Evolutionary conservation across 192 early-diverging fungal species (phyloP).

Genomic region (Entomortierella parvispora): DNA sequence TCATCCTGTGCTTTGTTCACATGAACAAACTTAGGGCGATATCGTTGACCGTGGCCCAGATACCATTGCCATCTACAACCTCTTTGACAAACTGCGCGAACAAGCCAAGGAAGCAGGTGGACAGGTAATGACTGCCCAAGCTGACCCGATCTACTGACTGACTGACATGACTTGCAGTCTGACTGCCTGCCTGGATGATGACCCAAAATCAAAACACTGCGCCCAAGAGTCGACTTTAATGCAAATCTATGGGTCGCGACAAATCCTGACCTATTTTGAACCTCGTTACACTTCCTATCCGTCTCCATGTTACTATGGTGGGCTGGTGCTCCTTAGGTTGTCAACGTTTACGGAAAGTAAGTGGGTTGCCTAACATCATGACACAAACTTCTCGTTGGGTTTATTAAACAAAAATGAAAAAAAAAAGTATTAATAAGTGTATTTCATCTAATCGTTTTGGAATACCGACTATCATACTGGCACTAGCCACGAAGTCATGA

Average conservation of each 20-base stretch:
- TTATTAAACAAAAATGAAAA: neutral
- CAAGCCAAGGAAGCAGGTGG: constrained; percentile 66
- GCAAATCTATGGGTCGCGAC: too few species aligned
- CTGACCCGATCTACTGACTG: neutral
- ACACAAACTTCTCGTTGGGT: neutral
- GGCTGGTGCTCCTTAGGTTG: constrained; percentile 17
- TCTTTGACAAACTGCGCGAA: constrained; percentile 64
- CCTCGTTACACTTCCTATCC: constrained; percentile 2
- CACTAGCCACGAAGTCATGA: constrained; percentile 44
- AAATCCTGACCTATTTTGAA: too few species aligned
- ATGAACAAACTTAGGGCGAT: constrained; percentile 62
- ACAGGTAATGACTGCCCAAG: constrained; percentile 29
- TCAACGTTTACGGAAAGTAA: constrained; percentile 51
- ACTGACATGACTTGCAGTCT: neutral
- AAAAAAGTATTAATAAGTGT: neutral
- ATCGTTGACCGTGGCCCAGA: constrained; percentile 80
- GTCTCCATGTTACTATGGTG: too few species aligned
- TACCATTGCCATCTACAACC: constrained; percentile 72
- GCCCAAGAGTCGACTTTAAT: too few species aligned
- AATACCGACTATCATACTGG: too few species aligned
- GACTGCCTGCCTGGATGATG: neutral
- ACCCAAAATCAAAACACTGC: too few species aligned
- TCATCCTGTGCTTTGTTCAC: too few species aligned
- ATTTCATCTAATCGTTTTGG: neutral
- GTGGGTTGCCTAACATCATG: neutral